Percentiles rank a stretch among this genome's conserved stretches.
Evolutionary conservation across 371 early-diverging fungal species (phyloP).

Genomic region (Zopfochytrium polystomum): DNA sequence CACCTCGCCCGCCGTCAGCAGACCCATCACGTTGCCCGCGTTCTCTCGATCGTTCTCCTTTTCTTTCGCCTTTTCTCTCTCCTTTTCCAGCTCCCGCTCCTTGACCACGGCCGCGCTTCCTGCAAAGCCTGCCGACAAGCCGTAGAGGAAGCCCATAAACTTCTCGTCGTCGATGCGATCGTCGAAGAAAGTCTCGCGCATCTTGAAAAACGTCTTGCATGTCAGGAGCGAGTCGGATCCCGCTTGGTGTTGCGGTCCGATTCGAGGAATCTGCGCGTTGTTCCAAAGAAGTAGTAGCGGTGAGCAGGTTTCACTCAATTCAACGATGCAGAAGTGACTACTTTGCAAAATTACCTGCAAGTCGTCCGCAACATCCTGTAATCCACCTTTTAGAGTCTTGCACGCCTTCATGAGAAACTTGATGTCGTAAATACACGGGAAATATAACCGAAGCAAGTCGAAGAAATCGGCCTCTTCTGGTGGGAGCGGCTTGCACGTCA

Average conservation of each 20-base stretch:
- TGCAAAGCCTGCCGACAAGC: slow-evolving; percentile 11
- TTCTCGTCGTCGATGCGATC: slow-evolving; percentile 90
- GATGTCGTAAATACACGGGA: slow-evolving; percentile 98
- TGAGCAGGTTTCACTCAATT: background rate
- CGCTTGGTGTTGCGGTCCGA: slow-evolving; percentile 99
- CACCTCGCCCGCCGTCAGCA: too few species aligned
- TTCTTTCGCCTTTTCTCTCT: too few species aligned
- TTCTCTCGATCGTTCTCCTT: too few species aligned
- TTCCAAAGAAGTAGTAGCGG: background rate
- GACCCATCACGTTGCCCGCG: too few species aligned
- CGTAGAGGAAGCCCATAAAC: slow-evolving; percentile 65
- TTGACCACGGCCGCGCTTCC: too few species aligned
- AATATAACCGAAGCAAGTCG: slow-evolving; percentile 82
- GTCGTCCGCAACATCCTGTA: slow-evolving; percentile 99
- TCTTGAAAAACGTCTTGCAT: slow-evolving; percentile 92
- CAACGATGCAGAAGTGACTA: too few species aligned
- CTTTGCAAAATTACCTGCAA: slow-evolving; percentile 78
- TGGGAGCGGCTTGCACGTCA: slow-evolving; percentile 91
- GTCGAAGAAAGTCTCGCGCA: slow-evolving; percentile 93
- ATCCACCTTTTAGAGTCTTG: slow-evolving; percentile 94
- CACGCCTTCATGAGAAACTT: slow-evolving; percentile 97
- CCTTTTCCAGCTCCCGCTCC: too few species aligned
- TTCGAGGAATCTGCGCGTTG: slow-evolving; percentile 67
- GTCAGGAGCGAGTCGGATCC: slow-evolving; percentile 98
- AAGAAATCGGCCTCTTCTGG: slow-evolving; percentile 94